Evolutionary conservation across 495 filamentous ascomycete genomes (phyloP).

Genomic region (Poronia punctata): DNA sequence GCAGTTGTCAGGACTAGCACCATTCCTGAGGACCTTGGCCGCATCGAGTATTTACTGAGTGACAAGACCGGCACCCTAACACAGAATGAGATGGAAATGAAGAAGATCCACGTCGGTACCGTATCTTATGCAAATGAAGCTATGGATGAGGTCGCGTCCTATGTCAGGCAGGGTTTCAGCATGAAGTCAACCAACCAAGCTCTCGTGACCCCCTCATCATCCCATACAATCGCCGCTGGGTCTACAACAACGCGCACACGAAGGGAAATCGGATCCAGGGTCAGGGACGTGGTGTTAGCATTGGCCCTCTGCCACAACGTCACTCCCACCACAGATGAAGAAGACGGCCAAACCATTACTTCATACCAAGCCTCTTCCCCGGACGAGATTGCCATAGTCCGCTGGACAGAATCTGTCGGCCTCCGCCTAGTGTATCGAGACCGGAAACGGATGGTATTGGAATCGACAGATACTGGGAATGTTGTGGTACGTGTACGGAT

Average conservation of each 20-base stretch:
- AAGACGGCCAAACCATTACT: constrained; percentile 67
- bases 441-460: constrained; percentile 72
- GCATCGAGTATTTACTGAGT: constrained; percentile 92
- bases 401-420: constrained; percentile 90
- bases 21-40: constrained; percentile 91
- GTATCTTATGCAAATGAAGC: constrained; percentile 97
- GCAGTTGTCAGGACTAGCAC: constrained; percentile 95
- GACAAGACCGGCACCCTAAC: constrained; percentile 98
- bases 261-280: constrained; percentile 86
- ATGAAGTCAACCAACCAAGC: constrained; percentile 30
- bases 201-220: constrained; percentile 69
- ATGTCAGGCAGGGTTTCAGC: constrained; percentile 75
- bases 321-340: constrained; percentile 81
- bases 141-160: constrained; percentile 91
- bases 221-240: constrained; percentile 51
- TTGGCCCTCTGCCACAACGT: constrained; percentile 97
- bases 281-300: constrained; percentile 84
- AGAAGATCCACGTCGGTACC: constrained; percentile 96
- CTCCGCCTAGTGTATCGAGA: constrained; percentile 80
- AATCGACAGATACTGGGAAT: constrained; percentile 68
- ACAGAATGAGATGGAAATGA: constrained; percentile 98
- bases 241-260: constrained; percentile 68
- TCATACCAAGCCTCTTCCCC: constrained; percentile 95
- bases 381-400: constrained; percentile 96
- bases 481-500: constrained; percentile 81